phyloP scores from a whole-genome alignment of 139 green algal genomes.

The Picochlorum sp. region DNA sequence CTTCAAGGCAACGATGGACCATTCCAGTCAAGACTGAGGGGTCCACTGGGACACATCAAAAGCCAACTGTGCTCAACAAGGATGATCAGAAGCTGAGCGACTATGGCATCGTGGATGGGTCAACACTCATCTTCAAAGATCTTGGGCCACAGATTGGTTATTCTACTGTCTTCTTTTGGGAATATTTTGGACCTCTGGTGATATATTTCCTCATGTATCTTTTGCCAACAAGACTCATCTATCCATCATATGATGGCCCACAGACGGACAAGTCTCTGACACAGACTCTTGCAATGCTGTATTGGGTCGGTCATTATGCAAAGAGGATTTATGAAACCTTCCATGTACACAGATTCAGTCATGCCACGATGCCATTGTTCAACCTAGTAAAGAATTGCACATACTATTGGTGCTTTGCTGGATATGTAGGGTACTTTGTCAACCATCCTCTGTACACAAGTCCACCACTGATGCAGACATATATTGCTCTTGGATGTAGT shows the following conservation, averaged over 20 bases:
- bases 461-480: constrained; percentile 36
- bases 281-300: constrained; percentile 76
- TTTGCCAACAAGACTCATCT: constrained; percentile 32
- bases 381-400: constrained; percentile 95
- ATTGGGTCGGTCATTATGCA: constrained; percentile 90
- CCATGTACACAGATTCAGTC: constrained; percentile 86
- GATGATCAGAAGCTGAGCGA: constrained; percentile 50
- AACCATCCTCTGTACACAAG: constrained; percentile 95
- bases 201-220: constrained; percentile 93
- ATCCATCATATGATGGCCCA: neutral
- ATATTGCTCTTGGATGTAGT: constrained; percentile 33
- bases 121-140: constrained; percentile 85
- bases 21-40: constrained; percentile 44
- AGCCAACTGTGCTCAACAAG: constrained; percentile 41
- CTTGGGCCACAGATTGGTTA: constrained; percentile 90
- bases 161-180: constrained; percentile 92
- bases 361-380: constrained; percentile 92
- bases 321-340: constrained; percentile 96
- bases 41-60: constrained; percentile 29
- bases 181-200: constrained; percentile 92
- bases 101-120: constrained; percentile 52
- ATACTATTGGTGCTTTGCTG: constrained; percentile 92
- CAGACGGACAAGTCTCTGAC: constrained; percentile 22
- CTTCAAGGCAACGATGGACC: constrained; percentile 64
- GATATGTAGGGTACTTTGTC: constrained; percentile 91